Evolutionary conservation across 805 yeast species (phyloP).

Genomic region (Kluyveromyces wickerhamii): DNA sequence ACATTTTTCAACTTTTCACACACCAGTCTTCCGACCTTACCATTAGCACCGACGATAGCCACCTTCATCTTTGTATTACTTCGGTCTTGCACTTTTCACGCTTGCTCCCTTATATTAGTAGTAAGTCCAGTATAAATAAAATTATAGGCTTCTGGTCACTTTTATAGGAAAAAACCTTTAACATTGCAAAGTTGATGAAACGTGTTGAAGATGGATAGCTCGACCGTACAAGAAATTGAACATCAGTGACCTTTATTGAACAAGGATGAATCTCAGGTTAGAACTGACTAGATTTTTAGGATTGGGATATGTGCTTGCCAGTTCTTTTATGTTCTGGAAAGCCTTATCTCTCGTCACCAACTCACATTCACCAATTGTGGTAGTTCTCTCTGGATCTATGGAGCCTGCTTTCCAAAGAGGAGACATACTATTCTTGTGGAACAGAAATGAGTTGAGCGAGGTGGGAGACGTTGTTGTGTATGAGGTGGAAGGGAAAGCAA

Average conservation of each 20-base stretch:
- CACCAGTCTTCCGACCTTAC: conserved; percentile 46
- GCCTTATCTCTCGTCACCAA: conserved; percentile 66
- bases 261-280: conserved; percentile 57
- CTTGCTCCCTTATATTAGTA: too few relatives aligned
- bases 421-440: conserved; percentile 87
- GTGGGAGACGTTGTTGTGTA: conserved; percentile 96
- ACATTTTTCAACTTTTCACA: conserved; percentile 29
- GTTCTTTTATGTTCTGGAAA: conserved; percentile 92
- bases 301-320: conserved; percentile 70
- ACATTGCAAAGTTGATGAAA: too few relatives aligned
- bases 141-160: too few relatives aligned
- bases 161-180: too few relatives aligned
- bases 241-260: too few relatives aligned
- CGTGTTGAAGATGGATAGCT: too few relatives aligned
- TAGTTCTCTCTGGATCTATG: conserved; percentile 96
- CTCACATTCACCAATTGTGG: conserved; percentile 90
- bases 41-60: conserved; percentile 54
- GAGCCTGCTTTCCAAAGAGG: conserved; percentile 99
- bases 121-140: too few relatives aligned
- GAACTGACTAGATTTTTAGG: conserved; percentile 60
- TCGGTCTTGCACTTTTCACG: too few relatives aligned
- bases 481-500: conserved; percentile 65
- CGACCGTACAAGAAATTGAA: too few relatives aligned
- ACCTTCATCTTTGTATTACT: conserved; percentile 28
- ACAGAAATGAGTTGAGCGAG: conserved; percentile 53